Base-by-base conservation (phyloP, 2,329 filamentous ascomycete genomes). In the Fusarium nurragi region DNA sequence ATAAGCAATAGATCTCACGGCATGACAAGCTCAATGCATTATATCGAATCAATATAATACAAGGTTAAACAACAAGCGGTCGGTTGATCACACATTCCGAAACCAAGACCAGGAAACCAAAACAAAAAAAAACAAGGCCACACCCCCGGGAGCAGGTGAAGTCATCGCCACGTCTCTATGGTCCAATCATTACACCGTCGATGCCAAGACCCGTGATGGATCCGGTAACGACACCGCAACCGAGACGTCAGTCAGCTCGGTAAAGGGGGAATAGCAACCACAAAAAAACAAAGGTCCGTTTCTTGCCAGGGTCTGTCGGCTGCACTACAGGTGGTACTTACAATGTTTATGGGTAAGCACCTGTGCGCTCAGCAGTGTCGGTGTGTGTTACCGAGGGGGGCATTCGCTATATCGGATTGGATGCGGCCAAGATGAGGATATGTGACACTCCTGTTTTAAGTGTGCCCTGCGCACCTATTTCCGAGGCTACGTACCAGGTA, bases 161-260 rank as follows among this genome's bases (percentile, higher is more conserved):
- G 70, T 73, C 70, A 72, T 71, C 39, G 59, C 54, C 64, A 64
- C 62, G 61, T 49, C 57, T 56, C 44, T n/a, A 26, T 54, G 39
- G 52, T 32, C 67, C 69, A 71, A 71, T 71, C 69, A 71, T 45
- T 39, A 40, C 52, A 32, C 28, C 21, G 37, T 52, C 22, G 18
- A 37, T 41, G 52, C 54, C 64, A 61, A 60, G 54, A 37, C 36
- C 46, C 38, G 38, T 45, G 64, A 68, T 68, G 65, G 40, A 69
- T 71, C 23, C 48, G 65, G 69, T 41, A 71, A 54, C 57, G 51
- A 54, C 65, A 52, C 28, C 50, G 53, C 43, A 52, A 45, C 57
- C 37, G 39, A 53, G n/a, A 60, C 19, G 60, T 49, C 46, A 63
- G 55, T 30, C 30, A 38, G 50, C 34, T 28, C 23, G 39, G 28